Conservation (phyloP, 768 basidiomycete species). For the Multifurca ochricompacta region DNA sequence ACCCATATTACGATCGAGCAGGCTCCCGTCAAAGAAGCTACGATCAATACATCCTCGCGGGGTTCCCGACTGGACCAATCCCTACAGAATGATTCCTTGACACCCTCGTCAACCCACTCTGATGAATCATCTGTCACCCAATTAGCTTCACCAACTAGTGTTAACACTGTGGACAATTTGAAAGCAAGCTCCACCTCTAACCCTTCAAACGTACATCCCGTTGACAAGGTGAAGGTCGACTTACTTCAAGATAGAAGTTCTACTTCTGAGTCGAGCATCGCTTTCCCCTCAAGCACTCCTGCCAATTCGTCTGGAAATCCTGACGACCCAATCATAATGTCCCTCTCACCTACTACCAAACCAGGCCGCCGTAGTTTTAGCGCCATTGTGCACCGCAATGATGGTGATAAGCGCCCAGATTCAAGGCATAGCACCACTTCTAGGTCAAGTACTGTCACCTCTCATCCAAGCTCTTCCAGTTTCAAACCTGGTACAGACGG, state of each 20-base stretch:
- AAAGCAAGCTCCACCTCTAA: neutral
- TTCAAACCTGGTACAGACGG: conserved; percentile 20
- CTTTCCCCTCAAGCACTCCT: neutral
- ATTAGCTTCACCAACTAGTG: neutral
- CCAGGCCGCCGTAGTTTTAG: conserved; percentile 25
- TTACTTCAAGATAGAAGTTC: neutral
- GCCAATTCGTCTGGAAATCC: neutral
- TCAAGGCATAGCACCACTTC: conserved; percentile 7
- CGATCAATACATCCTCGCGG: neutral
- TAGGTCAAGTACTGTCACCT: conserved; percentile 14
- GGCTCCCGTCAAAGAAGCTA: neutral
- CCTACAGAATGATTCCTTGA: neutral
- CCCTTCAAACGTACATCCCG: neutral
- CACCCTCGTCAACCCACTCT: neutral
- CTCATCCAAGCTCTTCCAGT: conserved; percentile 16
- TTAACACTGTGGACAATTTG: neutral
- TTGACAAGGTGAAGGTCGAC: neutral
- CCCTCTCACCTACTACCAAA: conserved; percentile 6
- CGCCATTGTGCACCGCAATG: conserved; percentile 29
- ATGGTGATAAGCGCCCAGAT: conserved; percentile 7
- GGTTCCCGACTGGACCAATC: neutral
- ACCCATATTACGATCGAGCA: conserved; percentile 1
- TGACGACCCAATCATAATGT: neutral
- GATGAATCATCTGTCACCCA: neutral
- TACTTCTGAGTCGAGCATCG: neutral